Base-by-base conservation (phyloP, 352 stramenopile genomes). In the Phytophthora litchii region DNA sequence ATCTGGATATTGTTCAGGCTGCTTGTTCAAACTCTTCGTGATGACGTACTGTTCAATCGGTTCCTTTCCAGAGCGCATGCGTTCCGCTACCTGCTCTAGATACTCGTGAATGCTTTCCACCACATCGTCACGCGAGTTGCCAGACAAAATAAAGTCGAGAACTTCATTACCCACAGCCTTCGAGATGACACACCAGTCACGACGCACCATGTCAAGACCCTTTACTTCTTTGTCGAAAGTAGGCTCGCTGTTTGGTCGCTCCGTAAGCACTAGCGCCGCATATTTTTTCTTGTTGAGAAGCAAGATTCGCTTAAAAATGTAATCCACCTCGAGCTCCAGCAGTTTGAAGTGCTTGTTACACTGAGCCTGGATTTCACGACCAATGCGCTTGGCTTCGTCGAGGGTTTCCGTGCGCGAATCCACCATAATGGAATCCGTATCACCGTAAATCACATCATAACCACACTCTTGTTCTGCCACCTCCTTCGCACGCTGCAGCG, bases 231-330 rank as follows among this genome's bases (percentile, higher is more conserved):
- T 98, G 32, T 97, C 86, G 50, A 95, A 97, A n/a, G 60, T 60
- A 8, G 74, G 67, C 27, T 89, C 76, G 20, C 63, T 56, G n/a
- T 82, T 74, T 9, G 67, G 60, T 13, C 62, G 66, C 60, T 98
- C 89, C 16, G 98, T 92, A 7, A 98, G 81, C 10, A 97, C 95
- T 2, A 99, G 72, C 21, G 98, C 97, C 1, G 97, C 97, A 72
- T 99, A 99, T 74, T 99, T 99, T 75, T 99, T 99, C 80, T 99
- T 99, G 79, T 99, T 99, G 23, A 99, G 87, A 40, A 99, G 83
- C 38, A 99, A 78, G 83, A 99, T 99, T 6, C 86, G 93, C 71
- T 98, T 98, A 76, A 99, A 99, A 45, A 99, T 97, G 69, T 98
- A 98, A 76, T 99, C 98, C 23, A 99, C 92, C 73, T 99, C 97